Evolutionary conservation across 345 rosid genomes (phyloP).

Genomic region (Salix caprea): DNA sequence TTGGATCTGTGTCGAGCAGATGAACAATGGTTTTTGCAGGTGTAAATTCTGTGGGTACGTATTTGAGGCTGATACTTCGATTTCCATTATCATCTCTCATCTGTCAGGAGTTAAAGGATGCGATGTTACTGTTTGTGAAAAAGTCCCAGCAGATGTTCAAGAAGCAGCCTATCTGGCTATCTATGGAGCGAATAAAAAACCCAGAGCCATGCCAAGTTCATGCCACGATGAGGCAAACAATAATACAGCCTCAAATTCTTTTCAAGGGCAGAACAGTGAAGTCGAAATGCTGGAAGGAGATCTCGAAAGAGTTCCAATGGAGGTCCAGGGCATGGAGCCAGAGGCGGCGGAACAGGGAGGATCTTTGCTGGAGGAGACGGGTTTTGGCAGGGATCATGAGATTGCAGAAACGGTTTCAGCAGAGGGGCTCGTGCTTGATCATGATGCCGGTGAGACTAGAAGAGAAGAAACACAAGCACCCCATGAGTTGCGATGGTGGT

Average conservation of each 20-base stretch:
- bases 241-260: background rate
- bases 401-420: no score
- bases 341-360: no score
- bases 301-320: no score
- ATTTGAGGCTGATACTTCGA: constrained; percentile 2
- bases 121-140: background rate
- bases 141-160: constrained; percentile 6
- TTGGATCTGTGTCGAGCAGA: background rate
- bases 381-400: no score
- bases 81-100: constrained; percentile 10
- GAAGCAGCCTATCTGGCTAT: constrained; percentile 3
- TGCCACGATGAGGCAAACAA: background rate
- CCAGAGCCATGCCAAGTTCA: background rate
- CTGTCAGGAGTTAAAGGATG: constrained; percentile 10
- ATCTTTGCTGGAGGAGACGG: no score
- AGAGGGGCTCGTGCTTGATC: no score
- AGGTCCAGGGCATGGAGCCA: no score
- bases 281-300: no score
- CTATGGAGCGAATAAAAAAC: background rate
- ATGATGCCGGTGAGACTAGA: no score
- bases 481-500: no score
- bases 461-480: no score
- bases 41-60: background rate
- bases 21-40: background rate
- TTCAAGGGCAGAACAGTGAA: background rate